Evolutionary conservation across 148 eudicot genomes (phyloP).

Genomic region (Rhododendron ferrugineum): DNA sequence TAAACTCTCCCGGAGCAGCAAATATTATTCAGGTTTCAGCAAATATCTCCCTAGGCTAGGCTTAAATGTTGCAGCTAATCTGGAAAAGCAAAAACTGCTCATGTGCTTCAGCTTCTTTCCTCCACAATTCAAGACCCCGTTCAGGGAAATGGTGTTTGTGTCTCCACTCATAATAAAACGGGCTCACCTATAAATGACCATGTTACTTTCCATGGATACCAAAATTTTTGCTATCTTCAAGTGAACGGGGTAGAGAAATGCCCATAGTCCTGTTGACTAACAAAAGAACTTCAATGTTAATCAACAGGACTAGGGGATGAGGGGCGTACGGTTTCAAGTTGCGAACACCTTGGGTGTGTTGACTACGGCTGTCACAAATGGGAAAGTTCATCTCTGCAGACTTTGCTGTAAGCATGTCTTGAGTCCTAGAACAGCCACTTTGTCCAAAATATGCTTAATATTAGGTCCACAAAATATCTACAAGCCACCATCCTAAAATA

Average conservation of each 20-base stretch:
- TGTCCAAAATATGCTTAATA: too few species aligned
- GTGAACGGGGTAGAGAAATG: background rate
- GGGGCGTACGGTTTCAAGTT: background rate
- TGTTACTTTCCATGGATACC: background rate
- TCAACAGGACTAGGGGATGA: background rate
- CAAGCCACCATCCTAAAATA: background rate
- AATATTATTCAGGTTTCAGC: background rate
- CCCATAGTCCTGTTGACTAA: background rate
- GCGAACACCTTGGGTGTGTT: background rate
- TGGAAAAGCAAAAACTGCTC: slow-evolving; percentile 1
- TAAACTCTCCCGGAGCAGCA: background rate
- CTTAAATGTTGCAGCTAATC: background rate
- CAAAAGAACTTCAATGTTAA: background rate
- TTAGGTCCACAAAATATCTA: background rate
- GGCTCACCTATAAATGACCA: background rate
- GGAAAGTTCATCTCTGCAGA: background rate
- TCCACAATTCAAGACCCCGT: background rate
- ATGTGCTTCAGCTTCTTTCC: background rate
- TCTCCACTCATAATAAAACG: background rate
- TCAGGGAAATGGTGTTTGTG: background rate
- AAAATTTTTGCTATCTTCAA: background rate
- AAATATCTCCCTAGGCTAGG: background rate
- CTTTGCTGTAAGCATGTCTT: background rate
- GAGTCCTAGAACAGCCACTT: background rate
- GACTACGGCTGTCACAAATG: background rate